phyloP scores from a whole-genome alignment of 1,284 basidiomycete species.

The Cryptococcus hybrid region DNA sequence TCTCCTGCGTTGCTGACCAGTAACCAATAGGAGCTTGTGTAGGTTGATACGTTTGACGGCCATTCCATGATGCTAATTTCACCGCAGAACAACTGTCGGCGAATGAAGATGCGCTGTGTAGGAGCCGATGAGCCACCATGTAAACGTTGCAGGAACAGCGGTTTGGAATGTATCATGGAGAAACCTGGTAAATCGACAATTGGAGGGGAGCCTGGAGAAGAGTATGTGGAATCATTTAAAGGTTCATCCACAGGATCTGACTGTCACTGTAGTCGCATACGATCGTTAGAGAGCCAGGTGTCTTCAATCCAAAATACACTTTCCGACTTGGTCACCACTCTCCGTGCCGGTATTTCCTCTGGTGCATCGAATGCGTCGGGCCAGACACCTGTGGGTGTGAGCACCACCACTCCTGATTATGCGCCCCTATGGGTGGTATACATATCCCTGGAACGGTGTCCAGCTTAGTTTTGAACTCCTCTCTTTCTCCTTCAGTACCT shows the following conservation, averaged over 20 bases:
- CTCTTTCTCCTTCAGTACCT: background rate
- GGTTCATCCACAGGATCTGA: background rate
- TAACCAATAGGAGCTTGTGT: slow-evolving; percentile 40
- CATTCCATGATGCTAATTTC: background rate
- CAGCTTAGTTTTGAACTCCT: background rate
- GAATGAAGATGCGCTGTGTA: slow-evolving; percentile 60
- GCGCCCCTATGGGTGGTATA: slow-evolving; percentile 2
- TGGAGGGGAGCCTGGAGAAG: slow-evolving; percentile 61
- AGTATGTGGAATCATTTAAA: slow-evolving; percentile 4
- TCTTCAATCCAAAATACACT: slow-evolving; percentile 76
- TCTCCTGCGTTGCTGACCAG: background rate
- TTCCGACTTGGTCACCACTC: slow-evolving; percentile 65
- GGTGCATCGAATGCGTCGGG: slow-evolving; percentile 25
- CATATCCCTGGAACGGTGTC: background rate
- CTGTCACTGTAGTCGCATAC: slow-evolving; percentile 66
- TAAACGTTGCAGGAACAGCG: slow-evolving; percentile 78
- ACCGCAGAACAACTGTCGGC: slow-evolving; percentile 45
- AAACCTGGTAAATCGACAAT: slow-evolving; percentile 73
- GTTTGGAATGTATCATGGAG: slow-evolving; percentile 85
- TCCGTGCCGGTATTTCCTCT: slow-evolving; percentile 32
- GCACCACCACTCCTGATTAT: slow-evolving; percentile 22
- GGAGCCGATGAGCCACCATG: slow-evolving; percentile 91
- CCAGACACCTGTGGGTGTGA: slow-evolving; percentile 18
- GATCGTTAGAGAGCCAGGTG: slow-evolving; percentile 79
- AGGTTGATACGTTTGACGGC: background rate